These are phyloP conservation scores for Ustilago nuda DNA, from an alignment of 1,284 basidiomycete genomes.

Conservation along the genomic window DNA sequence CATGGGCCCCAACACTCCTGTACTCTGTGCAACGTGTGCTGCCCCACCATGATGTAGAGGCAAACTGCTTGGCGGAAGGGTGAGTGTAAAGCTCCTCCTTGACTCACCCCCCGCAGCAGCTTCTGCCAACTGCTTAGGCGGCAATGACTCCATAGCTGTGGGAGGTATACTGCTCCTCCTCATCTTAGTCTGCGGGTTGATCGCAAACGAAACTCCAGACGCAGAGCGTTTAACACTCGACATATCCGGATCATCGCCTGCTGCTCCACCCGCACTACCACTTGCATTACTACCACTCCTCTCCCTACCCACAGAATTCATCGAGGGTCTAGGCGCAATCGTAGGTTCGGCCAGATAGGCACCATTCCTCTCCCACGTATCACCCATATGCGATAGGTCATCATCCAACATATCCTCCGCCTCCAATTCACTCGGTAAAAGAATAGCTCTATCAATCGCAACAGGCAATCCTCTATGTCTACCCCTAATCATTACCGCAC, in stretches of 20 bases:
- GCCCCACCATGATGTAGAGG: slow-evolving; percentile 19
- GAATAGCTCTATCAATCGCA: slow-evolving; percentile 83
- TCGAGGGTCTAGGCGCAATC: slow-evolving; percentile 11
- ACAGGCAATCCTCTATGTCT: slow-evolving; percentile 82
- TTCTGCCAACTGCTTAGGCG: slow-evolving; percentile 27
- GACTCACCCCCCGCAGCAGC: slow-evolving; percentile 16
- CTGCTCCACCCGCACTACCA: background rate
- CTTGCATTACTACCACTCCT: slow-evolving; percentile 25
- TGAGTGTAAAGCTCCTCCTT: slow-evolving; percentile 30
- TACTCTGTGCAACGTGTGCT: background rate
- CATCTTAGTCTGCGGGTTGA: slow-evolving; percentile 6
- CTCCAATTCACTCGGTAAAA: slow-evolving; percentile 68
- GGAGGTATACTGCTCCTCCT: slow-evolving; percentile 38
- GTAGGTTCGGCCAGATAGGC: slow-evolving; percentile 24
- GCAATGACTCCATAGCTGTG: slow-evolving; percentile 9
- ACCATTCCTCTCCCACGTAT: slow-evolving; percentile 39
- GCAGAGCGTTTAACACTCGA: slow-evolving; percentile 14
- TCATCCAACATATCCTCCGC: slow-evolving; percentile 56
- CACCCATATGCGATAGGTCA: slow-evolving; percentile 37
- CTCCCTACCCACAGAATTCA: slow-evolving; percentile 17
- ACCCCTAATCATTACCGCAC: slow-evolving; percentile 87
- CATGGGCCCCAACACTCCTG: slow-evolving; percentile 9
- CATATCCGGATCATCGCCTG: slow-evolving; percentile 12
- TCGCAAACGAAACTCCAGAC: slow-evolving; percentile 44
- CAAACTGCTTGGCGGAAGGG: slow-evolving; percentile 33